Evolutionary conservation across 1,139 yeast genomes (phyloP).

Genomic region (Debaryomyces sp.): DNA sequence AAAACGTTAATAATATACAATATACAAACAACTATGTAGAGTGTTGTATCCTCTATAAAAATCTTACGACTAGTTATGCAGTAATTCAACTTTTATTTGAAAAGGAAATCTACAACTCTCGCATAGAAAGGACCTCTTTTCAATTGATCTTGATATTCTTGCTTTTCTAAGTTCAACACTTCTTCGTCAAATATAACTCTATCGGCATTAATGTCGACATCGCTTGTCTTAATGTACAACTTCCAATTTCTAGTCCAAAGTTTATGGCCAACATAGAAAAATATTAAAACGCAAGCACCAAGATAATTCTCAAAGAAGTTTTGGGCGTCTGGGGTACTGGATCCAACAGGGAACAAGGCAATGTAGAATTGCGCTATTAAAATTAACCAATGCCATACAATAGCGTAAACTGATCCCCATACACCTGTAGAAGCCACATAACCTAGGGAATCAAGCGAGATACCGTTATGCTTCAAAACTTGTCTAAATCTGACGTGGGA

Average conservation of each 20-base stretch:
- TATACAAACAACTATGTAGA: background rate
- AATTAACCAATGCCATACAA: constrained; percentile 27
- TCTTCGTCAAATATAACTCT: constrained; percentile 43
- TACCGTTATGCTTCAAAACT: constrained; percentile 30
- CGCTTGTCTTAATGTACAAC: constrained; percentile 30
- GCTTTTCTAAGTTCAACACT: constrained; percentile 37
- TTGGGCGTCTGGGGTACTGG: constrained; percentile 29
- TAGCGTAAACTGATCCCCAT: constrained; percentile 33
- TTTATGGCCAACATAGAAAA: constrained; percentile 40
- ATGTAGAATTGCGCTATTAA: constrained; percentile 45
- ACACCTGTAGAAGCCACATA: constrained; percentile 35
- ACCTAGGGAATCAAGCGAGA: constrained; percentile 29
- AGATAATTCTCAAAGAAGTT: constrained; percentile 42
- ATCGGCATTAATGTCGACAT: constrained; percentile 37
- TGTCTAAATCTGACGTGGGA: constrained; percentile 36
- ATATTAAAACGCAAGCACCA: constrained; percentile 37
- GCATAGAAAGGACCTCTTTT: constrained; percentile 26
- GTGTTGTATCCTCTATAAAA: background rate
- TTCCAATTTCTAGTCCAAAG: constrained; percentile 36
- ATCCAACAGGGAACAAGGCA: constrained; percentile 41
- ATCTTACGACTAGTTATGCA: background rate
- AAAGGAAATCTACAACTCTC: constrained; percentile 25
- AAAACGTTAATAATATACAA: constrained; percentile 1
- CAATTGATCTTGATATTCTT: constrained; percentile 34
- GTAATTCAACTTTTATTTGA: constrained; percentile 15